Evolutionary conservation across 805 yeast genomes (phyloP), one percentile per base, ranked within the genome.

Genomic region (Starmerella gropengiesseri): DNA sequence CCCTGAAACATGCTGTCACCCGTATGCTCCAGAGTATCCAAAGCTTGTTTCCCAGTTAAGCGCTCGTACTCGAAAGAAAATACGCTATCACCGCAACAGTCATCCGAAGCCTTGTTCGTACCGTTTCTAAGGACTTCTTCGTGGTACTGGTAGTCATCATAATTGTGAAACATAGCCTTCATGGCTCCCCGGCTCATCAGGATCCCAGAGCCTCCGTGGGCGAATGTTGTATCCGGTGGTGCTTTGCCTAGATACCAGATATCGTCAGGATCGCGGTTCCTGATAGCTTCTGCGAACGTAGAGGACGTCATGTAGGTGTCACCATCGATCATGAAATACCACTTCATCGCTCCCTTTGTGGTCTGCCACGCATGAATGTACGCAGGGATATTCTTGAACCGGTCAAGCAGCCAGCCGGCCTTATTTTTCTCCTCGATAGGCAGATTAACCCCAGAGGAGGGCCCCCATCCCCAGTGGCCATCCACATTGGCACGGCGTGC

Each of bases 181-280:
- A 62, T 49, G 6, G 64, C 58, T 2, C 56, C 60, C 2, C 53
- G 49, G 7, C 65, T 59, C 16, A 62, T 42, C 6, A 60, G 54
- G 3, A 62, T 58, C 7, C 65, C 67, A 1, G 61, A 50, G 6
- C 66, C 68, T n/a, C 68, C 68, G 44, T 63, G 65, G 13, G 64
- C 66, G 47, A 62, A 64, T 18, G 43, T 29, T 18, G 45, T 42
- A 33, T 40, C 50, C 18, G 6, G 43, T 11, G 32, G 37, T 27
- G 53, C 55, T 1, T 55, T 43, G 2, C 67, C 68, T 27, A 61
- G 45, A 43, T 62, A 64, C 22, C 48, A 39, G 14, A 52, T 47
- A 18, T 59, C 52, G 20, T 51, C 46, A 19, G 59, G 60, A 40
- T 63, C 52, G 21, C 50, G 40, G 5, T 46, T 43, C 16, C 40